Evolutionary conservation across 495 filamentous ascomycete genomes (phyloP), one percentile per base, ranked within the genome.

Genomic region (Hypoxylon lenormandii): DNA sequence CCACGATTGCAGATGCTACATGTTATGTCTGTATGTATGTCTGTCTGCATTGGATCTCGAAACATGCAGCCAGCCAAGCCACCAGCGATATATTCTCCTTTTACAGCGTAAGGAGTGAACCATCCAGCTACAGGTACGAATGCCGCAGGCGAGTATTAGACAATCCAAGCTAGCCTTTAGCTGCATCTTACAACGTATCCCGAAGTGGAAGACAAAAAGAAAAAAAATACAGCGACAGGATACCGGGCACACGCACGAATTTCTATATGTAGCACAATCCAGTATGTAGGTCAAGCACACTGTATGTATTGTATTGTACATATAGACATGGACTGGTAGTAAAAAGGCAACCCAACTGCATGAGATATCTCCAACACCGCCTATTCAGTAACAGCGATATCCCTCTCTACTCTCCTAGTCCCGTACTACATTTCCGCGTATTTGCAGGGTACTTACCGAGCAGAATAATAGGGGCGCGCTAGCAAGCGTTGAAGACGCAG

Each of bases 361-460:
- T 70, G 54, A 66, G 40, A 46, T 64, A 65, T 28, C 47, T 69
- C 23, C 22, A 58, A 69, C 47, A 63, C 47, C 43, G 46, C 65
- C 53, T 60, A 46, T 63, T 59, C 40, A 37, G 48, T 68, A 62
- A 11, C 47, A 62, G 36, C 48, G 33, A 55, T 40, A 18, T 40
- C 33, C 54, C 40, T 42, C 16, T 50, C 43, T 50, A 38, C 46
- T 55, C 19, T 1, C 4, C 45, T 33, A 47, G 18, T 22, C 47
- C 8, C 22, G 18, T 47, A 22, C 16, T 8, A 16, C 21, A 48
- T 37, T 22, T 13, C 15, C 37, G 28, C 19, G 4, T 43, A 45
- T 45, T 57, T 55, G 59, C 30, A 33, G 30, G 30, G 30, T 33
- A 33, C 19, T 30, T 7, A 5, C 16, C 28, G 36, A 37, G 42